Conservation (phyloP, 1,284 basidiomycete genomes). For the Apiotrichum siamense region DNA sequence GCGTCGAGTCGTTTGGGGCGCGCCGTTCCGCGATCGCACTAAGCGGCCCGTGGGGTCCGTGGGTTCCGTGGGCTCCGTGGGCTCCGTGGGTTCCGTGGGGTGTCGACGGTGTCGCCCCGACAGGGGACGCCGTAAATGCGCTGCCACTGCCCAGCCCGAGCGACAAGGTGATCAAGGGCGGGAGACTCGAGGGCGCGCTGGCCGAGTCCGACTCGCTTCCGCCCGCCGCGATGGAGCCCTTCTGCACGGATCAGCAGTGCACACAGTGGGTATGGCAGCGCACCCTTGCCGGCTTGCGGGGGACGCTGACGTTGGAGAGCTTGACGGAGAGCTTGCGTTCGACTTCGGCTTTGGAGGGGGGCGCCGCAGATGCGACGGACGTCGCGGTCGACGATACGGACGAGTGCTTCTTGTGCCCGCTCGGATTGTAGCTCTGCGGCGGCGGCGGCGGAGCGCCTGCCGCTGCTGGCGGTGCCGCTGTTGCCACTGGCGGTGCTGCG, state of each 20-base stretch:
- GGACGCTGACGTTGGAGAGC: constrained; percentile 50
- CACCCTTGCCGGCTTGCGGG: not conserved
- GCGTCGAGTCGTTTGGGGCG: not conserved
- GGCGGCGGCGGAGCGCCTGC: not conserved
- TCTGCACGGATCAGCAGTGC: not conserved
- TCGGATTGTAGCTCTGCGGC: not conserved
- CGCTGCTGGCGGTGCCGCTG: not conserved
- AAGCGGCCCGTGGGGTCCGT: constrained; percentile 25
- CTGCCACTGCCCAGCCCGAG: not conserved
- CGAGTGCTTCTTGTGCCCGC: not conserved
- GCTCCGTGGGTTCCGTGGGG: constrained; percentile 8
- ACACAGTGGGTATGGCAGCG: too few species aligned
- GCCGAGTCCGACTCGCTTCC: constrained; percentile 83
- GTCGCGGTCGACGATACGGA: constrained; percentile 2
- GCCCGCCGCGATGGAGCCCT: not conserved
- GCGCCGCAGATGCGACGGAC: constrained; percentile 51
- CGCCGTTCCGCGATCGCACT: constrained; percentile 30
- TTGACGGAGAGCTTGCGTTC: constrained; percentile 78
- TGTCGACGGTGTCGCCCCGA: constrained; percentile 22
- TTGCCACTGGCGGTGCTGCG: too few species aligned
- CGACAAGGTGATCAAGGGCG: constrained; percentile 32
- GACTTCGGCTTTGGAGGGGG: constrained; percentile 77
- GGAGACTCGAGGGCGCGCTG: constrained; percentile 51
- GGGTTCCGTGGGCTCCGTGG: too few species aligned
- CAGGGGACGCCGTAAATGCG: constrained; percentile 11